Evolutionary conservation across 2,329 filamentous ascomycete genomes (phyloP).

Genomic region (Thelonectria discophora): DNA sequence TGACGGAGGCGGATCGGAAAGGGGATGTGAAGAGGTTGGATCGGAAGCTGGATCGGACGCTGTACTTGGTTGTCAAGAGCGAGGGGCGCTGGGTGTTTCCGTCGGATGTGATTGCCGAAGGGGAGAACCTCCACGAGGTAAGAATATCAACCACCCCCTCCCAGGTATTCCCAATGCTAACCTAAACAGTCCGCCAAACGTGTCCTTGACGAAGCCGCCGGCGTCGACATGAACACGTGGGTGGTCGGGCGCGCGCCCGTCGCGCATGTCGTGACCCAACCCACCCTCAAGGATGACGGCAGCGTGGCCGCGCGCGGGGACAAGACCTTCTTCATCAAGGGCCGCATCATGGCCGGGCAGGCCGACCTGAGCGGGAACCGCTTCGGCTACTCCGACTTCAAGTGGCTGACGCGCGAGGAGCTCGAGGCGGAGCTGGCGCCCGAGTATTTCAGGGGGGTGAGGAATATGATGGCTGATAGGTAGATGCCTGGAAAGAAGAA

Average conservation of each 20-base stretch:
- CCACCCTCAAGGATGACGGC: conserved; percentile 55
- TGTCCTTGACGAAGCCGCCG: conserved; percentile 78
- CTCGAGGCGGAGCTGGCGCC: conserved; percentile 71
- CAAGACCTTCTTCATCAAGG: conserved; percentile 97
- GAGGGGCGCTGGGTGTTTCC: conserved; percentile 87
- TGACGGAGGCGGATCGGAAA: conserved; percentile 80
- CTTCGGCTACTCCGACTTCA: conserved; percentile 81
- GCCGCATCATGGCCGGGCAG: conserved; percentile 96
- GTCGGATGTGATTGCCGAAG: conserved; percentile 70
- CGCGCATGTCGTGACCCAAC: conserved; percentile 75
- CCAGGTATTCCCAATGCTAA: no score
- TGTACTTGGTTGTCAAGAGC: conserved; percentile 87
- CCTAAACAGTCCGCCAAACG: conserved; percentile 83
- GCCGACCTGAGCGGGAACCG: conserved; percentile 78
- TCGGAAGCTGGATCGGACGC: conserved; percentile 78
- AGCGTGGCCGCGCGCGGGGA: conserved; percentile 64
- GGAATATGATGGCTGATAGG: conserved; percentile 84
- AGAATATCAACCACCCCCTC: conserved; percentile 48
- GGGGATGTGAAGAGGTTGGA: conserved; percentile 82
- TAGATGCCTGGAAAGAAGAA: conserved; percentile 52
- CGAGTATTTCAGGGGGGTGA: conserved; percentile 78
- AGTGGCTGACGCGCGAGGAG: conserved; percentile 93
- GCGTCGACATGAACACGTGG: conserved; percentile 99
- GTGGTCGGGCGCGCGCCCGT: conserved; percentile 90
- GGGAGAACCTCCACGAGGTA: conserved; percentile 86